Base-by-base conservation (phyloP, 1,139 yeast species). In the Kodamaea arcana region DNA sequence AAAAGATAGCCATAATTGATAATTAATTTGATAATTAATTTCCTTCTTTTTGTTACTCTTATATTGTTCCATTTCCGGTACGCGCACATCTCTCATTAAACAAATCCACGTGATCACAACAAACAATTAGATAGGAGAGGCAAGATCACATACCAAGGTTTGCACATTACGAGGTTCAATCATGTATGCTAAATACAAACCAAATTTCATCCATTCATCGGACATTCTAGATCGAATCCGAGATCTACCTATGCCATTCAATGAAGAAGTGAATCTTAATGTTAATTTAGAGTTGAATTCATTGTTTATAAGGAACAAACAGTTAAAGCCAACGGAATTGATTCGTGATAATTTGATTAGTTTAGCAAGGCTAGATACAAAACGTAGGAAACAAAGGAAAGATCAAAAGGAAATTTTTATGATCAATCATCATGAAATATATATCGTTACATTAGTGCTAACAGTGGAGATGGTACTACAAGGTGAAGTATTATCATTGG, bases 131-230 rank as follows among this genome's bases (percentile, higher is more conserved):
- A n/a, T n/a, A n/a, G n/a, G n/a, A n/a, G n/a, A n/a, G n/a, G n/a
- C n/a, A n/a, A n/a, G n/a, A n/a, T n/a, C n/a, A n/a, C n/a, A n/a
- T n/a, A n/a, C n/a, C n/a, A n/a, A n/a, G n/a, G n/a, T n/a, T n/a
- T n/a, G n/a, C n/a, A n/a, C n/a, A n/a, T n/a, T n/a, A n/a, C n/a
- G n/a, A n/a, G n/a, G n/a, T n/a, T n/a, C n/a, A n/a, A n/a, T n/a
- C n/a, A 18, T 18, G 22, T 18, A 18, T 18, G 9, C 6, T 18
- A 18, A 18, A 4, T 49, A 58, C 34, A 61, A 59, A 41, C 75
- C 75, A 26, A 67, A 65, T 45, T 62, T 67, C 39, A 48, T 69
- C 20, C 64, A 63, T 40, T 57, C 68, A 5, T 65, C 71, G 10
- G 66, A 68, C 39, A 58, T 69, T 8, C 52, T 58, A 0, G 51